Evolutionary conservation across 1,284 basidiomycete genomes (phyloP).

Genomic region (Xanthoconium separans): DNA sequence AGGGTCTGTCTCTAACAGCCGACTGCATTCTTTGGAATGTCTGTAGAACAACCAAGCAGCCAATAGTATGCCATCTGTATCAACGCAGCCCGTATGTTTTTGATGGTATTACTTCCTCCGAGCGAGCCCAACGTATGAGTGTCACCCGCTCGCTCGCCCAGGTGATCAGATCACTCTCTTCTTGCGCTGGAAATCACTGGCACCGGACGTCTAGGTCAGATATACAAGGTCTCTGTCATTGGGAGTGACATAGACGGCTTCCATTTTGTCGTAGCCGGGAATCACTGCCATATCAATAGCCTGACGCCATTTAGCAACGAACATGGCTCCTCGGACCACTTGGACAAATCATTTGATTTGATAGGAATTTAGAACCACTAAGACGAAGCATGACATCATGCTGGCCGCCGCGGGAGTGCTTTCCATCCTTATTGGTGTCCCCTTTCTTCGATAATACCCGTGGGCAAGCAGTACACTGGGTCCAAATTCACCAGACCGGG

Average conservation of each 20-base stretch:
- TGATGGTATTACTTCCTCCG: neutral
- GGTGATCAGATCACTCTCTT: too few species aligned
- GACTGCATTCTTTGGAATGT: too few species aligned
- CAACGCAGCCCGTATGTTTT: too few species aligned
- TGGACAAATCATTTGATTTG: slow-evolving; percentile 6
- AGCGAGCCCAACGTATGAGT: neutral
- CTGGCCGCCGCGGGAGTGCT: slow-evolving; percentile 46
- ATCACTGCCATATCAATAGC: slow-evolving; percentile 7
- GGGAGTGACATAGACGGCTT: slow-evolving; percentile 13
- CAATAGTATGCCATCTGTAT: too few species aligned
- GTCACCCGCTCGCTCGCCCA: too few species aligned
- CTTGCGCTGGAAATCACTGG: slow-evolving; percentile 15
- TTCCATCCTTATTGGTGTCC: slow-evolving; percentile 73
- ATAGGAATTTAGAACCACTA: slow-evolving; percentile 2
- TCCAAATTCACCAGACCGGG: slow-evolving; percentile 82
- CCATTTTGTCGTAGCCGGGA: slow-evolving; percentile 14
- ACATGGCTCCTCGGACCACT: neutral
- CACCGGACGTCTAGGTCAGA: too few species aligned
- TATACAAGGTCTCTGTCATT: too few species aligned
- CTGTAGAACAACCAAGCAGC: too few species aligned
- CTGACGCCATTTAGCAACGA: neutral
- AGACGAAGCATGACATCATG: slow-evolving; percentile 13
- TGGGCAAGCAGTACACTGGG: slow-evolving; percentile 97
- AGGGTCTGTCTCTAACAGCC: too few species aligned
- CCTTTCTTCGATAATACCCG: slow-evolving; percentile 60